These are phyloP conservation scores for Fraxinus ornus DNA, from an alignment of 305 asterid genomes.

Conservation along the genomic window DNA sequence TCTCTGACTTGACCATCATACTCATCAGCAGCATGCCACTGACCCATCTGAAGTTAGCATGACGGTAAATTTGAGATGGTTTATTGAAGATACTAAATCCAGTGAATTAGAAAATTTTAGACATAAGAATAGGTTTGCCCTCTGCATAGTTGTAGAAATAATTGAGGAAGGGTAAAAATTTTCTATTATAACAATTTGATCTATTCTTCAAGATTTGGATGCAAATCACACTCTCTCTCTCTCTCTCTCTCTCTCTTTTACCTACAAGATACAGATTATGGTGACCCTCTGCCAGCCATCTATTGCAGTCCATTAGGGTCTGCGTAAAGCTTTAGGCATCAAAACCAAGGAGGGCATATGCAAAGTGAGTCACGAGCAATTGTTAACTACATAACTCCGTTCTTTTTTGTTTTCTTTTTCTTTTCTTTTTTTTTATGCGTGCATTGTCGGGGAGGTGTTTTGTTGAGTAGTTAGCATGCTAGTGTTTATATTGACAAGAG, in stretches of 20 bases:
- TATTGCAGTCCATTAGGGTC: not conserved
- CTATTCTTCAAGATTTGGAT: not conserved
- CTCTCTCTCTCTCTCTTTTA: not conserved
- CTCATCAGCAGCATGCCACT: constrained; percentile 74
- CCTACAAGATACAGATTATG: constrained; percentile 2
- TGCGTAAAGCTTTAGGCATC: not conserved
- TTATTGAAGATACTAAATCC: not conserved
- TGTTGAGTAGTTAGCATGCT: not conserved
- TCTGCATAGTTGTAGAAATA: constrained; percentile 2
- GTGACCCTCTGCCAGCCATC: not conserved
- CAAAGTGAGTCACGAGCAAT: not conserved
- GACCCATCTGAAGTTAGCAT: constrained; percentile 61
- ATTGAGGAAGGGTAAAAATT: not conserved
- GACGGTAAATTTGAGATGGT: constrained; percentile 24
- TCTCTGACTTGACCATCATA: constrained; percentile 88
- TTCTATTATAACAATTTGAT: not conserved
- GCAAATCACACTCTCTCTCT: not conserved
- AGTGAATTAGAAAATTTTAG: constrained; percentile 11
- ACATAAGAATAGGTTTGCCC: not conserved
- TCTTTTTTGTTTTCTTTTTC: no score
- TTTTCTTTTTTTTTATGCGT: not conserved
- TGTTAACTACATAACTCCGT: not conserved
- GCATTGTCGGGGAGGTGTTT: not conserved
- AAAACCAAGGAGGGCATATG: not conserved
- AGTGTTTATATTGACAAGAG: not conserved